These are phyloP conservation scores for Triglochin maritima DNA, from an alignment of 106 monocot genomes.

Conservation along the genomic window DNA sequence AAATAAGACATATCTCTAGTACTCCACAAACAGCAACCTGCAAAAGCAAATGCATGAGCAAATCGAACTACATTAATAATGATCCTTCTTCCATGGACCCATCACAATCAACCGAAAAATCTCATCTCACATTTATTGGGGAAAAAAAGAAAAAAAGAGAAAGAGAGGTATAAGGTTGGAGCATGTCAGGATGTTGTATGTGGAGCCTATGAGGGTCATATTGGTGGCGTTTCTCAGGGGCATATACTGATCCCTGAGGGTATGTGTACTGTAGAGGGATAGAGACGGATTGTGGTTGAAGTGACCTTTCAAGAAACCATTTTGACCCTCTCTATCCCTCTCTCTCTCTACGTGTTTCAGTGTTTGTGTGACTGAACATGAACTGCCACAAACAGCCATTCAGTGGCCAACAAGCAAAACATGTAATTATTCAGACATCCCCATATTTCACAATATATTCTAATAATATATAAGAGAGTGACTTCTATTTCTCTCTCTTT, in stretches of 20 bases:
- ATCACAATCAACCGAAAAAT: background rate
- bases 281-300: constrained; percentile 19
- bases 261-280: no score
- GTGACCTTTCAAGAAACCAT: constrained; percentile 16
- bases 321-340: constrained; percentile 12
- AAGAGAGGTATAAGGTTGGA: background rate
- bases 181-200: constrained; percentile 1
- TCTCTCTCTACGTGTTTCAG: background rate
- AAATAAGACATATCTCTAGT: no score
- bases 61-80: no score
- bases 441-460: background rate
- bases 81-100: constrained; percentile 1
- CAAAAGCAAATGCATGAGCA: no score
- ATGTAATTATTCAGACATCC: no score
- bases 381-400: constrained; percentile 10
- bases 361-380: constrained; percentile 6
- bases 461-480: background rate
- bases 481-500: background rate
- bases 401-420: background rate
- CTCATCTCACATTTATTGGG: background rate
- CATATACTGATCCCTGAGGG: constrained; percentile 9
- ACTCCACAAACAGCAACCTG: no score
- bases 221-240: constrained; percentile 9
- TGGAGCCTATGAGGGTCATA: constrained; percentile 7
- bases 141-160: background rate